Conservation (phyloP, 805 yeast species). For the Yamadazyma nakazawae region DNA sequence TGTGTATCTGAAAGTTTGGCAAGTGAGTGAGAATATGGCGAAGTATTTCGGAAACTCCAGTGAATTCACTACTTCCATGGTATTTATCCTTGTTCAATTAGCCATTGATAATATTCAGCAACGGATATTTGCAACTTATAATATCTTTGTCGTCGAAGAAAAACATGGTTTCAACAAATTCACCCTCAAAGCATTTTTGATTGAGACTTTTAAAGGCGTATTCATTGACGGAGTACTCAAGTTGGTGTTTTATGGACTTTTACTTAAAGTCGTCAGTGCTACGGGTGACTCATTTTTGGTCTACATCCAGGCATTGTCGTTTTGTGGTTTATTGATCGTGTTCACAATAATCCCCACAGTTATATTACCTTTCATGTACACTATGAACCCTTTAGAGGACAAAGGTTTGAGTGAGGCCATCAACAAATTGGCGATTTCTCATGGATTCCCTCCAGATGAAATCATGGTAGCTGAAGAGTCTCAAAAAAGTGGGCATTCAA, state of each 20-base stretch:
- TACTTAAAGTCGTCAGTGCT: neutral
- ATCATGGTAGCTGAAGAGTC: constrained; percentile 93
- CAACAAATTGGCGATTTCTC: constrained; percentile 67
- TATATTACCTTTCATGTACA: constrained; percentile 58
- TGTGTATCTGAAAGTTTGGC: neutral
- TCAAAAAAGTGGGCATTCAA: constrained; percentile 89
- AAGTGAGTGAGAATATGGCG: neutral
- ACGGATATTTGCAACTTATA: neutral
- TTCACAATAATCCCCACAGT: constrained; percentile 76
- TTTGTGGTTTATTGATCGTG: constrained; percentile 64
- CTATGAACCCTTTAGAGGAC: constrained; percentile 75
- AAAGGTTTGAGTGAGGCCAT: constrained; percentile 81
- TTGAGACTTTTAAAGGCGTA: neutral
- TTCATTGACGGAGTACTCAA: neutral
- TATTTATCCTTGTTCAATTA: neutral
- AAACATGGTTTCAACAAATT: constrained; percentile 8
- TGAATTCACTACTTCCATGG: neutral
- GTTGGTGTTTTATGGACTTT: neutral
- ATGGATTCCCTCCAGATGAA: constrained; percentile 79
- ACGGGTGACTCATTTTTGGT: neutral
- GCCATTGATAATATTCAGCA: neutral
- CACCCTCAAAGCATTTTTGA: neutral
- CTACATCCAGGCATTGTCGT: constrained; percentile 57
- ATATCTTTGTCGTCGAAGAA: constrained; percentile 6
- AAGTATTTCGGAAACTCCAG: neutral